Evolutionary conservation across 2,329 filamentous ascomycete genomes (phyloP).

Genomic region (Arthrobotrys megalospora): DNA sequence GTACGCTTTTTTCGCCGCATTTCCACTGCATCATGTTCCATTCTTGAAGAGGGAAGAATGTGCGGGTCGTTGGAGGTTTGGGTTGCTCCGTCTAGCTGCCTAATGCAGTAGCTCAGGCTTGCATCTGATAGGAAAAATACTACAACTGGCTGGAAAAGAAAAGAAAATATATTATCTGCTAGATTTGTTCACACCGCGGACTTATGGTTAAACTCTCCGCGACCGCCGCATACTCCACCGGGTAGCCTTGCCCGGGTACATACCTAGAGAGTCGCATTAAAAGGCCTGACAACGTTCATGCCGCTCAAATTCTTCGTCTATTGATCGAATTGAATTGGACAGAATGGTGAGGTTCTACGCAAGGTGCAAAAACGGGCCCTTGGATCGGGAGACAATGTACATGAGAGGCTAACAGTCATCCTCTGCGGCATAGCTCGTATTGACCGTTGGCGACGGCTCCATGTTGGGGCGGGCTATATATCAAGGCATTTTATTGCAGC

Average conservation of each 20-base stretch:
- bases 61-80: conserved; percentile 6
- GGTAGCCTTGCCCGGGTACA: not conserved
- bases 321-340: not conserved
- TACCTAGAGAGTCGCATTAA: not conserved
- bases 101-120: conserved; percentile 39
- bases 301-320: not conserved
- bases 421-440: conserved; percentile 1
- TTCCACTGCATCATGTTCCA: not conserved
- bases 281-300: not conserved
- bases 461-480: conserved; percentile 14
- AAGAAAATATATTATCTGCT: conserved; percentile 14
- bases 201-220: conserved; percentile 26
- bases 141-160: conserved; percentile 3
- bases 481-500: not conserved
- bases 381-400: not conserved
- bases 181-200: too few relatives aligned
- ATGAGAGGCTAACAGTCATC: not conserved
- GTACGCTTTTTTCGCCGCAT: conserved; percentile 27
- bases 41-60: not conserved
- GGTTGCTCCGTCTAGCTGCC: conserved; percentile 47
- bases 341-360: not conserved
- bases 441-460: conserved; percentile 7
- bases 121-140: conserved; percentile 44
- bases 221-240: conserved; percentile 8
- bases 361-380: not conserved